These are phyloP conservation scores for Phytopythium vexans DNA, from an alignment of 352 stramenopile species.

Conservation along the genomic window DNA sequence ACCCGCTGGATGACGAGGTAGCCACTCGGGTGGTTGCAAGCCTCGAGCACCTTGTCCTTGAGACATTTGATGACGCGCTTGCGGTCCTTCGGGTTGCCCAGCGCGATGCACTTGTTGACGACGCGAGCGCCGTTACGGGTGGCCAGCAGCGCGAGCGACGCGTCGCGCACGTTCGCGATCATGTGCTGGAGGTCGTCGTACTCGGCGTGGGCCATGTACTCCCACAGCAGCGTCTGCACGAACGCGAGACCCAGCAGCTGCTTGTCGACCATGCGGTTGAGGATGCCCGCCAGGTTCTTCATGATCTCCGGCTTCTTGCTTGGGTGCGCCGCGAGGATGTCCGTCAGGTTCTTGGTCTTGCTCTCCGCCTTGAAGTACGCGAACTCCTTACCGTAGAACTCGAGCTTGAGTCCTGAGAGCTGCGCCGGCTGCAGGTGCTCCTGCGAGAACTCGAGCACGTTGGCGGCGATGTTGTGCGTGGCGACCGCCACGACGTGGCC, in stretches of 20 bases:
- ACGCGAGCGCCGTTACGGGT: constrained; percentile 86
- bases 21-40: constrained; percentile 87
- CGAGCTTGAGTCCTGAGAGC: constrained; percentile 81
- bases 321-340: constrained; percentile 65
- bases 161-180: constrained; percentile 83
- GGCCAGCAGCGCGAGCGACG: constrained; percentile 78
- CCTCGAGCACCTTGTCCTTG: constrained; percentile 88
- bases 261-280: constrained; percentile 90
- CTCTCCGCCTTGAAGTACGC: constrained; percentile 82
- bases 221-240: constrained; percentile 87
- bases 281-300: constrained; percentile 56
- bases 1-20: constrained; percentile 90
- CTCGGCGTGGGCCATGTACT: constrained; percentile 84
- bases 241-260: constrained; percentile 85
- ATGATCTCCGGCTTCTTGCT: constrained; percentile 75
- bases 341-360: constrained; percentile 70
- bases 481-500: constrained; percentile 91
- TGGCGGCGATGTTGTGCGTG: constrained; percentile 93
- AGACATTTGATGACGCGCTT: constrained; percentile 91
- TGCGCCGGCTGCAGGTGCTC: constrained; percentile 85
- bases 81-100: constrained; percentile 85
- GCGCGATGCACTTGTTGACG: constrained; percentile 81
- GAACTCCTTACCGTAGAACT: constrained; percentile 90
- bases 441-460: constrained; percentile 91
- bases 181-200: constrained; percentile 81